A percentile compares a stretch with the other conserved stretches of the same genome.
Evolutionary conservation across 208 protist genomes (phyloP).

Genomic region (Crithidia bombi): DNA sequence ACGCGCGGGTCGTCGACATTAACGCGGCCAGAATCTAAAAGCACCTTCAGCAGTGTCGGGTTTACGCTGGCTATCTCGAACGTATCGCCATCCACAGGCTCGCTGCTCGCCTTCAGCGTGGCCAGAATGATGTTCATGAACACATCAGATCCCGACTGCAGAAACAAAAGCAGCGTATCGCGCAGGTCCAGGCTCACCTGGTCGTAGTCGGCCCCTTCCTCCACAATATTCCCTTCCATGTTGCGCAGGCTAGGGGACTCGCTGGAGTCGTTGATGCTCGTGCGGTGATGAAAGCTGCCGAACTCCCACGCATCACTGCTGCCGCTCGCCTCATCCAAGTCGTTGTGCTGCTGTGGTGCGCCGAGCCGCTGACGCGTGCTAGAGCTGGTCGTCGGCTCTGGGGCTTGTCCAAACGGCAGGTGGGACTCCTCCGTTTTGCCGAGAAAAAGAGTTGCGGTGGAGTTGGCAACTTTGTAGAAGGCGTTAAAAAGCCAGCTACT

Average conservation of each 20-base stretch:
- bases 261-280: slow-evolving; percentile 12
- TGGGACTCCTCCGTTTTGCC: slow-evolving; percentile 13
- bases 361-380: slow-evolving; percentile 7
- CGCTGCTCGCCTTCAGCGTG: slow-evolving; percentile 64
- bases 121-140: slow-evolving; percentile 88
- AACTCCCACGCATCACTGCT: slow-evolving; percentile 31
- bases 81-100: slow-evolving; percentile 60
- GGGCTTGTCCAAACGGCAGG: neutral
- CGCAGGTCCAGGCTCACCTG: slow-evolving; percentile 71
- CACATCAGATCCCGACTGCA: slow-evolving; percentile 64
- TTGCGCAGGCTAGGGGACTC: slow-evolving; percentile 16
- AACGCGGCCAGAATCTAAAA: slow-evolving; percentile 67
- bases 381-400: slow-evolving; percentile 12
- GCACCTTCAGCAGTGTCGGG: slow-evolving; percentile 60
- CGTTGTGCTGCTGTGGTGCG: neutral
- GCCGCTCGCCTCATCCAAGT: slow-evolving; percentile 9
- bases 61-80: slow-evolving; percentile 60
- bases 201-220: slow-evolving; percentile 25
- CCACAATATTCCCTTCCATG: slow-evolving; percentile 11
- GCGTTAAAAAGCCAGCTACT: slow-evolving; percentile 19
- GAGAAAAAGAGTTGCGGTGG: slow-evolving; percentile 18
- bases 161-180: slow-evolving; percentile 74
- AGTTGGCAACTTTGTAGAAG: slow-evolving; percentile 17
- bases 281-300: slow-evolving; percentile 20
- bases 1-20: slow-evolving; percentile 60